Evolutionary conservation across 257 asterid genomes (phyloP), one percentile per base, ranked within the genome.

Genomic region (Osmanthus fragrans): DNA sequence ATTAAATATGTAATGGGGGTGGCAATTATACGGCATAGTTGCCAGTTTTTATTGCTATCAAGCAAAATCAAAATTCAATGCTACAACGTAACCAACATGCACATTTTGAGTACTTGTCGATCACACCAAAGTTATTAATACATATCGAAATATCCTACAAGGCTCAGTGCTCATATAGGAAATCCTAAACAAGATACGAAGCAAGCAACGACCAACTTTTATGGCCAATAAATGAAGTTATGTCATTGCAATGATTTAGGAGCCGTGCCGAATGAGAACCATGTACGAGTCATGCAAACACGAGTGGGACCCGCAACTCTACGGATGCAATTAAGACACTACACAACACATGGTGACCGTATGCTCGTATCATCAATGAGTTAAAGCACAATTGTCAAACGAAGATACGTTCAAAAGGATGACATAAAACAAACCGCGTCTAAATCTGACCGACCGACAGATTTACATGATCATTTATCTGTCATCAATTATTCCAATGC

Each of bases 401-500:
- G 51, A 42, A 42, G 16, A 11, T 42, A 42, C 3, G 51, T 42
- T 11, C 51, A 42, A 63, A 60, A 27, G 19, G 19, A 63, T 63
- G 36, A 63, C 36, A 23, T 23, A 58, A 58, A 58, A n/a, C 29
- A 27, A 63, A 63, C 16, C 36, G 12, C 3, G 27, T n/a, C 30
- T 23, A 58, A 58, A 3, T 23, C 32, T 4, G 2, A 4, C 74
- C 11, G 2, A 1, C 74, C 63, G 58, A 51, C 15, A 16, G 16
- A 70, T 27, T 7, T 73, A 29, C 33, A 69, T 47, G 74, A 65
- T 47, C 49, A 75, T 76, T 45, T 19, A 65, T 71, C 42, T 45
- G 67, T 2, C 56, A 67, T 79, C 83, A 75, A 75, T 23, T 54
- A 72, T 56, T 30, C 37, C 36, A 65, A 68, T 67, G 51, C 64